Evolutionary conservation across 108 stramenopile species (phyloP).

Genomic region (Hondaea fermentalgiana): DNA sequence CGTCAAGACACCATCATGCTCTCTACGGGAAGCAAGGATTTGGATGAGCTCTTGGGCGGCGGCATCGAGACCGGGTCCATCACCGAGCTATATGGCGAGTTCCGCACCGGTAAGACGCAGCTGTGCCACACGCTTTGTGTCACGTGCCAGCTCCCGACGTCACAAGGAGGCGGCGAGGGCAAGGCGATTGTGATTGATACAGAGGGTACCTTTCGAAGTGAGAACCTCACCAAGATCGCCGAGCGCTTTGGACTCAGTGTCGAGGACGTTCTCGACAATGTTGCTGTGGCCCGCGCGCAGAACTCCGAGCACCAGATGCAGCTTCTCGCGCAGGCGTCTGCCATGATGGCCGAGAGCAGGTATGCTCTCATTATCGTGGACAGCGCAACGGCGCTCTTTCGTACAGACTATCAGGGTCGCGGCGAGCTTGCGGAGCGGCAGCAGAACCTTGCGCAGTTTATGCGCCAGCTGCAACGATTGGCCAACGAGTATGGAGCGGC

Average conservation of each 20-base stretch:
- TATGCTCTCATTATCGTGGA: slow-evolving; percentile 96
- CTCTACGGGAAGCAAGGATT: slow-evolving; percentile 87
- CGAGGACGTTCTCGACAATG: slow-evolving; percentile 88
- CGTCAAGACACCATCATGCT: slow-evolving; percentile 70
- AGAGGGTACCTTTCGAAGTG: slow-evolving; percentile 95
- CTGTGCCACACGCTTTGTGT: slow-evolving; percentile 99
- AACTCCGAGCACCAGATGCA: slow-evolving; percentile 99
- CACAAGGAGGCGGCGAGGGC: slow-evolving; percentile 95
- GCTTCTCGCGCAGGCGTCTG: slow-evolving; percentile 87
- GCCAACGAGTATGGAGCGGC: slow-evolving; percentile 98
- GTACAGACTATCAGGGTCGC: slow-evolving; percentile 97
- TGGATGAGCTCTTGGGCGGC: slow-evolving; percentile 82
- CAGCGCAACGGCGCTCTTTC: slow-evolving; percentile 93
- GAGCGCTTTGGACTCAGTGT: slow-evolving; percentile 88
- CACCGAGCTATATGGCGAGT: slow-evolving; percentile 91
- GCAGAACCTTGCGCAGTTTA: slow-evolving; percentile 92
- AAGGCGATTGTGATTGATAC: slow-evolving; percentile 99
- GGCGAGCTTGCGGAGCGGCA: slow-evolving; percentile 94
- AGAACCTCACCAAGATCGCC: slow-evolving; percentile 87
- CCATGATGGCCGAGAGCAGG: slow-evolving; percentile 94
- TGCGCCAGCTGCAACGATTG: slow-evolving; percentile 88
- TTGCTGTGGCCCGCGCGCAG: slow-evolving; percentile 95
- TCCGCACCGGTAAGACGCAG: slow-evolving; percentile 93
- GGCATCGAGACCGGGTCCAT: slow-evolving; percentile 96
- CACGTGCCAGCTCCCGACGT: slow-evolving; percentile 91